A percentile compares a stretch with the other conserved stretches of the same genome.
Evolutionary conservation across 345 rosid genomes (phyloP).

Genomic region (Linum tenue): DNA sequence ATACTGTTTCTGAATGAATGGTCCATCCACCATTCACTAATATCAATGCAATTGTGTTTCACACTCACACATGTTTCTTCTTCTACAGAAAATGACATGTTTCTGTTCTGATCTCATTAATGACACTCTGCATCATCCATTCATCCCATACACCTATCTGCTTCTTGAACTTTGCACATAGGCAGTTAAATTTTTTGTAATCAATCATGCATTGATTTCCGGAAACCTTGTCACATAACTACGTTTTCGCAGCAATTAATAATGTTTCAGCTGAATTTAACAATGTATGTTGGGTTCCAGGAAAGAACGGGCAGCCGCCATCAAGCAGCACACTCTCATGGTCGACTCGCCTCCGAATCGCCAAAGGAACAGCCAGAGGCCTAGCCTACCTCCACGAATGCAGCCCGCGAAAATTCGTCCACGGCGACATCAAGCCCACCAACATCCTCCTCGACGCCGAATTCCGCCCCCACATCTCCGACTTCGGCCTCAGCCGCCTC

Average conservation of each 20-base stretch:
- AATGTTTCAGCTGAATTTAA: too few relatives aligned
- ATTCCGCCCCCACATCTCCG: constrained; percentile 67
- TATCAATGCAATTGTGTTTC: not conserved
- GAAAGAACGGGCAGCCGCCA: constrained; percentile 74
- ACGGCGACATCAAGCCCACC: constrained; percentile 84
- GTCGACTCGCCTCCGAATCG: constrained; percentile 73
- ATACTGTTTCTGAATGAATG: not conserved
- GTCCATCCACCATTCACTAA: not conserved
- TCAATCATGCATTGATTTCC: too few relatives aligned
- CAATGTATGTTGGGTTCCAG: constrained; percentile 24
- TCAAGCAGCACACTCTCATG: constrained; percentile 49
- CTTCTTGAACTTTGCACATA: too few relatives aligned
- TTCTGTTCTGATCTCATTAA: too few relatives aligned
- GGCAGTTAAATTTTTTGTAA: too few relatives aligned
- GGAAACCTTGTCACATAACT: too few relatives aligned
- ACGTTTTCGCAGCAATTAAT: too few relatives aligned
- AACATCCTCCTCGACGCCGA: constrained; percentile 83
- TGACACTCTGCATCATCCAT: too few relatives aligned
- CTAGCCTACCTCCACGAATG: constrained; percentile 94
- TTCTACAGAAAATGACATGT: not conserved
- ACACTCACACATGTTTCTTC: not conserved
- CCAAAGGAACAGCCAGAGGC: constrained; percentile 87
- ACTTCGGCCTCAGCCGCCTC: constrained; percentile 76
- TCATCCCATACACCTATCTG: too few relatives aligned
- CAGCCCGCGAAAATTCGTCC: constrained; percentile 87